Conservation (phyloP, 108 stramenopile species). For the Nannochloropsis salina region DNA sequence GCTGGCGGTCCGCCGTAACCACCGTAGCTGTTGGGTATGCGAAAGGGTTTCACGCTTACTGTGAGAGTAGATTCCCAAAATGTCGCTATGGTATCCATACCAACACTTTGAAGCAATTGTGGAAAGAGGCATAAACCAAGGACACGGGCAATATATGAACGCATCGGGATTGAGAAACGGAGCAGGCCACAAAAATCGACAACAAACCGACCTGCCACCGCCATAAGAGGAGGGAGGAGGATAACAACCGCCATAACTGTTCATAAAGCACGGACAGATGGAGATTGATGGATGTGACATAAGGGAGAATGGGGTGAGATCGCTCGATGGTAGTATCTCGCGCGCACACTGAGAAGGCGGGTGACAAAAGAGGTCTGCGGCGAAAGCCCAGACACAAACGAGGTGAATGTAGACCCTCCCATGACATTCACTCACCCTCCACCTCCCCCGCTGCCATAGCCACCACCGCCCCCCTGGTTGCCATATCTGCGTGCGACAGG, state of each 20-base stretch:
- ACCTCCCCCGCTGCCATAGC: constrained; percentile 25
- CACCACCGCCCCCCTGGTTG: constrained; percentile 29
- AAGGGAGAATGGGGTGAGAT: constrained; percentile 8
- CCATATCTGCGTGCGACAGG: constrained; percentile 20
- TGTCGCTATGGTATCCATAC: too few relatives aligned
- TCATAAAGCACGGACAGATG: not conserved
- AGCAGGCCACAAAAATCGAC: not conserved
- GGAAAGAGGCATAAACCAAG: not conserved
- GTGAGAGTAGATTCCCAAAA: too few relatives aligned
- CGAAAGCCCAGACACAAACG: too few relatives aligned
- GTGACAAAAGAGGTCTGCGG: too few relatives aligned
- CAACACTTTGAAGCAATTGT: not conserved
- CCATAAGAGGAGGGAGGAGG: not conserved
- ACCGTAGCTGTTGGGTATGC: not conserved
- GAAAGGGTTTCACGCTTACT: too few relatives aligned
- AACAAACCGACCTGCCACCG: not conserved
- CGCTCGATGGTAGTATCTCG: too few relatives aligned
- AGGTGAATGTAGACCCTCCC: too few relatives aligned
- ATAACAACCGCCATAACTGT: not conserved
- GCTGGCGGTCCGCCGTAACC: not conserved
- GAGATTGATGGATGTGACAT: not conserved
- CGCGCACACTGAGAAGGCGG: too few relatives aligned
- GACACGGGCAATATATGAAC: not conserved
- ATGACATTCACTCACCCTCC: not conserved
- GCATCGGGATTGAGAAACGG: not conserved